Percentiles rank a stretch among this genome's conserved stretches.
Conservation (phyloP, 306 rosid species). For the Dryas drummondii region DNA sequence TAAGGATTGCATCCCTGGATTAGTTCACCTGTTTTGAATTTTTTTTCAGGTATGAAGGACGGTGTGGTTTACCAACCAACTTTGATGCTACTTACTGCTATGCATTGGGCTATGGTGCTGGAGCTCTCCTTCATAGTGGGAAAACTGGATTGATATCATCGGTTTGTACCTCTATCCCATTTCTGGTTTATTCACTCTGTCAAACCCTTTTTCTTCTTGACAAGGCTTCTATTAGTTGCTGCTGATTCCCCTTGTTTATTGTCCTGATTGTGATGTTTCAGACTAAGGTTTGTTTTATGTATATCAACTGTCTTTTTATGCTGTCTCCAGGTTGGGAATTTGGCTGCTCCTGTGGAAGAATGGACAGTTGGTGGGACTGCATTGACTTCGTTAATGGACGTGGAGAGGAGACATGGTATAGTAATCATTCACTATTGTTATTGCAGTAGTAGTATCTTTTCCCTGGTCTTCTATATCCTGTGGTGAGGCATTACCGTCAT, state of each 20-base stretch:
- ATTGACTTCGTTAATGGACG: slow-evolving; percentile 89
- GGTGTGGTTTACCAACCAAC: slow-evolving; percentile 97
- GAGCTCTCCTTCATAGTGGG: slow-evolving; percentile 89
- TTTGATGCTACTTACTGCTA: slow-evolving; percentile 91
- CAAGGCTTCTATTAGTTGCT: background rate
- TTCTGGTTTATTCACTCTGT: background rate
- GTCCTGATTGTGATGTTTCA: background rate
- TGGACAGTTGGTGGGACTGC: slow-evolving; percentile 98
- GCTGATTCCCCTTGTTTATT: background rate
- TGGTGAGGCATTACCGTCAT: background rate
- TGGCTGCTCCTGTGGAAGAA: slow-evolving; percentile 86
- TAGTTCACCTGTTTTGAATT: slow-evolving; percentile 16
- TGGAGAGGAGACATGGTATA: slow-evolving; percentile 97
- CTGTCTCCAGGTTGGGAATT: slow-evolving; percentile 71
- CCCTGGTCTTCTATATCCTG: background rate
- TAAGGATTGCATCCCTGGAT: background rate
- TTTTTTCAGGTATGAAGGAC: slow-evolving; percentile 79
- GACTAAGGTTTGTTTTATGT: background rate
- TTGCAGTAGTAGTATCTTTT: background rate
- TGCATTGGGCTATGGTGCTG: slow-evolving; percentile 95
- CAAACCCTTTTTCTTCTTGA: background rate
- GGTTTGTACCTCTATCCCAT: slow-evolving; percentile 47
- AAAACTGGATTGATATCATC: slow-evolving; percentile 95
- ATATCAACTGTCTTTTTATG: background rate
- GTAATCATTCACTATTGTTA: background rate